Evolutionary conservation across 306 rosid genomes (phyloP).

Genomic region (Trichosanthes cucumerina): DNA sequence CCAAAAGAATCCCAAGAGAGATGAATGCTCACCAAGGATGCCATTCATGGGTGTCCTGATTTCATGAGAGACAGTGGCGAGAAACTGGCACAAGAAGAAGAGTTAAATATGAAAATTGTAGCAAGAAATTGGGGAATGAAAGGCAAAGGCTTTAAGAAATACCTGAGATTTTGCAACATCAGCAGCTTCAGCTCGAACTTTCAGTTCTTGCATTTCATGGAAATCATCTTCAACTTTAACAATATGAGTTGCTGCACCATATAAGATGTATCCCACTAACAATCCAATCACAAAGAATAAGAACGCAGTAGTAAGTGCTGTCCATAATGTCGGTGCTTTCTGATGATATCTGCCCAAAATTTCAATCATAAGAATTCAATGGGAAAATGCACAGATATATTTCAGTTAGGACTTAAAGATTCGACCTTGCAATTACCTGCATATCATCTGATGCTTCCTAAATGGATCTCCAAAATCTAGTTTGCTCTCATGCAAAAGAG

Average conservation of each 20-base stretch:
- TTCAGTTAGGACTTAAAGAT: neutral
- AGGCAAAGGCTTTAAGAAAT: neutral
- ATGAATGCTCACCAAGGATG: slow-evolving; percentile 55
- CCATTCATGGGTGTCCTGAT: slow-evolving; percentile 98
- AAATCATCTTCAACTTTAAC: slow-evolving; percentile 92
- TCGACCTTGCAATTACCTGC: slow-evolving; percentile 41
- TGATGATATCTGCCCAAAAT: slow-evolving; percentile 76
- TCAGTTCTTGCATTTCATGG: slow-evolving; percentile 56
- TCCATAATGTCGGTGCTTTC: slow-evolving; percentile 67
- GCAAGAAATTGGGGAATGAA: slow-evolving; percentile 15
- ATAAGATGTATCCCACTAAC: slow-evolving; percentile 76
- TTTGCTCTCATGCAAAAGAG: slow-evolving; percentile 67
- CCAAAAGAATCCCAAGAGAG: slow-evolving; percentile 5
- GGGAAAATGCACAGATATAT: neutral
- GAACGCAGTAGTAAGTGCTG: slow-evolving; percentile 51
- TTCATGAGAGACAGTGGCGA: slow-evolving; percentile 97
- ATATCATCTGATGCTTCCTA: slow-evolving; percentile 86
- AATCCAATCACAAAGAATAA: slow-evolving; percentile 70
- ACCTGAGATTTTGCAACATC: slow-evolving; percentile 98
- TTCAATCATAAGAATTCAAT: neutral
- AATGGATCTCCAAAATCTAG: slow-evolving; percentile 96
- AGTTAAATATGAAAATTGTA: slow-evolving; percentile 7
- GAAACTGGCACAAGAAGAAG: slow-evolving; percentile 43
- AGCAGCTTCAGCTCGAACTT: slow-evolving; percentile 87
- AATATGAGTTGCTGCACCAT: slow-evolving; percentile 87